Evolutionary conservation across 73 alveolate species (phyloP), one percentile per base, ranked within the genome.

Genomic region (Durusdinium trenchii): DNA sequence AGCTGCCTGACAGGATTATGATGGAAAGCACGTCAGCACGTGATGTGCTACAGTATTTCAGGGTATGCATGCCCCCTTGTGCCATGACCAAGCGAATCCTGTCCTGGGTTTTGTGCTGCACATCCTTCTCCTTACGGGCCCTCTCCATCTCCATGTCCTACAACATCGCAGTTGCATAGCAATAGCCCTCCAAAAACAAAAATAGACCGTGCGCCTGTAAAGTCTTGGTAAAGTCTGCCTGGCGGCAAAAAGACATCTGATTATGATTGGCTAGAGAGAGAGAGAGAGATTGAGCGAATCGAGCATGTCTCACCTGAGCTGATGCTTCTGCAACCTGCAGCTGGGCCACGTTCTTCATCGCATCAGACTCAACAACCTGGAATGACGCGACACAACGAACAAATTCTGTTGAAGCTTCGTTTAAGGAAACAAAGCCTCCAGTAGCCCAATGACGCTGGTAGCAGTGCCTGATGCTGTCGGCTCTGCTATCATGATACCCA

Each of bases 91-190:
- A 51, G 32, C 0, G 85, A 73, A 1, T 23, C 43, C 60, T 42
- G 18, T 64, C 96, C 98, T 91, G 98, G 89, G 43, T 38, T 43
- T 91, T 91, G 98, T 91, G 71, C 76, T 91, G 54, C 89, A 91
- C 82, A 38, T 91, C 98, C 67, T 91, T 76, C 89, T 91, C 98
- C 60, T 91, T 91, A 42, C 98, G 98, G 60, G 98, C 78, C 87
- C 71, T 91, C 60, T 91, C 98, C 78, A 91, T 40, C 54, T 91
- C 60, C 78, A 91, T 76, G 87, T 91, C 98, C 96, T 87, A 42
- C 71, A 47, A 10, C 38, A 38, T n/a, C n/a, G n/a, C n/a, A n/a
- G n/a, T 57, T 57, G 12, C 23, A 16, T 12, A 57, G 23, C 69
- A 57, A 57, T 16, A 57, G 69, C 69, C 69, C 12, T 57, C 69